Evolutionary conservation across 2,329 filamentous ascomycete genomes (phyloP), one percentile per base, ranked within the genome.

Genomic region (Stachybotrys chlorohalonatus): DNA sequence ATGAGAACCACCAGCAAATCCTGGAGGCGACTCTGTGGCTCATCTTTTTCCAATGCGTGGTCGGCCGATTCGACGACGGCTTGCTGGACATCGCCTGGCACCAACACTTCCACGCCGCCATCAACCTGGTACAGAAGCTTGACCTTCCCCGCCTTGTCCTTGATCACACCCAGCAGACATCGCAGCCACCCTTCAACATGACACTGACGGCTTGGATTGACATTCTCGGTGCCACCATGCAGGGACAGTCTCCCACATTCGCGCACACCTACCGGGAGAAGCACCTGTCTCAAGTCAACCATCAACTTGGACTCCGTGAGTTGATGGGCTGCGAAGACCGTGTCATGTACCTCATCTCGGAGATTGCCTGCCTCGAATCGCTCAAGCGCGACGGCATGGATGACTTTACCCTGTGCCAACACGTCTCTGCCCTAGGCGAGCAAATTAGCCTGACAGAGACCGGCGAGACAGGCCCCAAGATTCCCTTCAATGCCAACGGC

Each of bases 281-380:
- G 79, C 90, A 96, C 70, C 82, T 96, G 52, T 88, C 89, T 9
- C 69, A 73, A 11, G 70, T 73, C 59, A 81, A 82, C 69, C 73
- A 78, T 24, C 82, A 77, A 54, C 76, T 86, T 13, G 94, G 94
- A 11, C 81, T 99, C 45, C 85, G 87, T 53, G 91, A 95, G 75
- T 81, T 97, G 52, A 97, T 97, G 92, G 94, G 94, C 62, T 97
- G 94, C 70, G 93, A 97, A 60, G 94, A 99, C 73, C 85, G 86
- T 24, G 88, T 97, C 72, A 96, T 99, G 91, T 97, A 96, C 71
- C 79, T 97, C 64, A 95, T 99, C 68, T 95, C 91, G 2, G 94
- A 99, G 74, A 96, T 97, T 64, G 90, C 93, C 54, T 97, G 94
- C 71, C 84, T 99, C 53, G 94, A 97, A 70, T 88, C 89, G 4